Evolutionary conservation across 768 basidiomycete genomes (phyloP).

Genomic region (Auriscalpium vulgare): DNA sequence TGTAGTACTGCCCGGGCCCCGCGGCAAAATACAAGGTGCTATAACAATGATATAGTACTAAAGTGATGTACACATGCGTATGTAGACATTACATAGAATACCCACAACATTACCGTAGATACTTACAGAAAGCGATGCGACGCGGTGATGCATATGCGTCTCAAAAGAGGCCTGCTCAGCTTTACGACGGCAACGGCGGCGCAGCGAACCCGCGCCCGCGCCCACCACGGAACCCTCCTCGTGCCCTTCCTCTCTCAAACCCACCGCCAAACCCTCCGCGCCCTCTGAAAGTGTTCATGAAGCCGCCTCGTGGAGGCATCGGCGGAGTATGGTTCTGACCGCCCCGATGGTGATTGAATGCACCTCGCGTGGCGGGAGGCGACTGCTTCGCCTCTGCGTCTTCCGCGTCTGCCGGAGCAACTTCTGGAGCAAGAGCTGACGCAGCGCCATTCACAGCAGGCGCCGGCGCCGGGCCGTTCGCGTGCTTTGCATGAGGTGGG

Average conservation of each 20-base stretch:
- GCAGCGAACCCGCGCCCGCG: neutral
- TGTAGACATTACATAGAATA: too few relatives aligned
- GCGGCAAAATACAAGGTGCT: too few relatives aligned
- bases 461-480: constrained; percentile 8
- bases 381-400: constrained; percentile 12
- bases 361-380: constrained; percentile 4
- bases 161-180: neutral
- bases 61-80: too few relatives aligned
- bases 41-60: too few relatives aligned
- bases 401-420: constrained; percentile 1
- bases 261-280: constrained; percentile 24
- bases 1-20: too few relatives aligned
- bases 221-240: neutral
- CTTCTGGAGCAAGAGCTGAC: neutral
- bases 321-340: constrained; percentile 11
- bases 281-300: constrained; percentile 19
- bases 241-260: constrained; percentile 25
- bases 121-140: too few relatives aligned
- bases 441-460: neutral
- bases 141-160: neutral
- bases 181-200: constrained; percentile 6
- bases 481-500: constrained; percentile 14
- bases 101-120: too few relatives aligned
- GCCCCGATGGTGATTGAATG: neutral
- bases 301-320: constrained; percentile 17